Evolutionary conservation across 768 basidiomycete species (phyloP).

Genomic region (Chalciporus piperatus): DNA sequence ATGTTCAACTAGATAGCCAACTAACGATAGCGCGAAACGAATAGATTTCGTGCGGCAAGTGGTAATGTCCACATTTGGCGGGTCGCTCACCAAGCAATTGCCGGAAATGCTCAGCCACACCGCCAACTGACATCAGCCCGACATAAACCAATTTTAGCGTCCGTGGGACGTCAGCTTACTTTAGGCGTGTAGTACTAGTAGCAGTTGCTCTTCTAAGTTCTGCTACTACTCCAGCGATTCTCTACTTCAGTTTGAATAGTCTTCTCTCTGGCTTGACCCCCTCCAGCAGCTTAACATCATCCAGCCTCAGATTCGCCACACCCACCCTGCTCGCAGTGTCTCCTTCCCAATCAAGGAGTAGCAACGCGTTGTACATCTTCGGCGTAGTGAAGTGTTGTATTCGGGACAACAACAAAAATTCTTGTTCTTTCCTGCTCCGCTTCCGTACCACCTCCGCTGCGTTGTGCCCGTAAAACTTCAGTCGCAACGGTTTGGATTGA

Average conservation of each 20-base stretch:
- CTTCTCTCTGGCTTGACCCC: neutral
- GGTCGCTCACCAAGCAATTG: no score
- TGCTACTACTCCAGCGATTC: no score
- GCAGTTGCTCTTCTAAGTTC: no score
- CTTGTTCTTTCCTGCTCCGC: neutral
- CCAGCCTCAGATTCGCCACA: conserved; percentile 1
- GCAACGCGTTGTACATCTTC: neutral
- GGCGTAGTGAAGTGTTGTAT: neutral
- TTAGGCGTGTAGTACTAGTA: no score
- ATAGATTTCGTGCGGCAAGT: no score
- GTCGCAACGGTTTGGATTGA: neutral
- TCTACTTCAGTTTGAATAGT: conserved; percentile 2
- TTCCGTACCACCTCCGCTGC: neutral
- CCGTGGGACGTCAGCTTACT: no score
- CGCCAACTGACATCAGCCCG: no score
- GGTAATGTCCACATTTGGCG: no score
- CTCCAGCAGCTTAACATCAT: neutral
- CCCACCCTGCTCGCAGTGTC: conserved; percentile 2
- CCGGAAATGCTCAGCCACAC: no score
- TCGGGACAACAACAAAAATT: conserved; percentile 2
- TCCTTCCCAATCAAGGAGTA: conserved; percentile 5
- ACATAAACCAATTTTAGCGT: no score
- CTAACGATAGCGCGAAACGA: no score
- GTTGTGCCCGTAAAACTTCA: neutral
- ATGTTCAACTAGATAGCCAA: no score